Evolutionary conservation across 1,284 basidiomycete species (phyloP), one percentile per base, ranked within the genome.

Genomic region (Ceratobasidium sp.): DNA sequence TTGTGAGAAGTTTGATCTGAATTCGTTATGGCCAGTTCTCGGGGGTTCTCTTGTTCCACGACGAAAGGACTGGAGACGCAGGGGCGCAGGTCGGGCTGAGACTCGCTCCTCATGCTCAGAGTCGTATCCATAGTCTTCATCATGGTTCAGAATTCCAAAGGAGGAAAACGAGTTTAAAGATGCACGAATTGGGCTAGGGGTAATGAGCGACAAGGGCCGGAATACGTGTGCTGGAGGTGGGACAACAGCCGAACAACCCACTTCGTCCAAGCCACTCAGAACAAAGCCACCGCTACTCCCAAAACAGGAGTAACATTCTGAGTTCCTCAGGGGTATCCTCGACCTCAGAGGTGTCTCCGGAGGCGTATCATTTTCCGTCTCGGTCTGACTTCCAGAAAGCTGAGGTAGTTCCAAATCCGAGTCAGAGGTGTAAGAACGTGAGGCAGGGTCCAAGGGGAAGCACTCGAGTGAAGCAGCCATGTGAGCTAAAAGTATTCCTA

Each of bases 291-390:
- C 52, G 28, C 54, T 55, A 35, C n/a, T 26, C 14, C 23, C n/a
- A 18, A 18, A 18, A 18, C n/a, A 18, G 1, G 7, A 13, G 8
- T n/a, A 54, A 5, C 21, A 9, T 23, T 35, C 35, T 16, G 23
- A n/a, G 38, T 14, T 23, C 41, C 26, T 23, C 23, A 67, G 47
- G 16, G 2, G 18, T 26, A 55, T 50, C 11, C 11, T 30, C 18
- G 38, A 6, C 13, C 66, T 23, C 41, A 41, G 6, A 50, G 63
- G 63, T 9, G 66, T 67, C 38, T 67, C 64, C 4, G 66, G 66
- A 18, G 66, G 66, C 7, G 52, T 69, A 41, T 58, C 52, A 26
- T 69, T 69, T 6, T 69, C 66, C n/a, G 66, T 69, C 41, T 69
- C 66, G 41, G 35, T 58, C 8, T 50, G 23, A 50, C 7, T n/a